These are phyloP conservation scores for Chlorophyllum brunneum DNA, from an alignment of 768 basidiomycete genomes.

Conservation along the genomic window DNA sequence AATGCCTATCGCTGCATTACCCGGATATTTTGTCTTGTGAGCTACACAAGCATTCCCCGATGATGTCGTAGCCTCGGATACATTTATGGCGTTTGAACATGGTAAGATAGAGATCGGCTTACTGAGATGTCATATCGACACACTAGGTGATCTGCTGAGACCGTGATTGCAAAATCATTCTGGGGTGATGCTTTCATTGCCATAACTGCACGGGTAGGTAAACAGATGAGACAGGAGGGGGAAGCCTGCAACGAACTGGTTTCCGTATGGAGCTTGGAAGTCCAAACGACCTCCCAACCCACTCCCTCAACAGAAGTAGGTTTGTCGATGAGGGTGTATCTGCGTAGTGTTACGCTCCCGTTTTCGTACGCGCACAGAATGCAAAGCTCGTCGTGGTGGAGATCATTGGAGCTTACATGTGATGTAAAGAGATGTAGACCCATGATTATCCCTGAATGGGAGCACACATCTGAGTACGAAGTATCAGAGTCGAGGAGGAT, in stretches of 20 bases:
- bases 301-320: constrained; percentile 60
- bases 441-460: constrained; percentile 79
- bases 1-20: constrained; percentile 75
- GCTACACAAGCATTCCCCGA: constrained; percentile 16
- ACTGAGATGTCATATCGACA: constrained; percentile 62
- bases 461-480: background rate
- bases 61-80: constrained; percentile 15
- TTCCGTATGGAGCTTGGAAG: constrained; percentile 62
- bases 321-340: constrained; percentile 36
- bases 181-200: constrained; percentile 69
- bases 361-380: constrained; percentile 82
- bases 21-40: constrained; percentile 65
- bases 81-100: background rate
- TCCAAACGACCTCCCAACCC: constrained; percentile 76
- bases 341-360: constrained; percentile 74
- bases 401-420: constrained; percentile 23
- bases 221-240: background rate
- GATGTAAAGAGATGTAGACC: constrained; percentile 62
- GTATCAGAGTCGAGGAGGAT: constrained; percentile 2
- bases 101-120: constrained; percentile 12
- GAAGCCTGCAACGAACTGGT: constrained; percentile 44
- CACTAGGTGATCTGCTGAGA: constrained; percentile 82
- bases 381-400: constrained; percentile 40
- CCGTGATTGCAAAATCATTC: constrained; percentile 62
- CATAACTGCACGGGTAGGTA: constrained; percentile 57